Evolutionary conservation across 2,329 filamentous ascomycete species (phyloP), one percentile per base, ranked within the genome.

Genomic region (Scopulariopsis brevicaulis): DNA sequence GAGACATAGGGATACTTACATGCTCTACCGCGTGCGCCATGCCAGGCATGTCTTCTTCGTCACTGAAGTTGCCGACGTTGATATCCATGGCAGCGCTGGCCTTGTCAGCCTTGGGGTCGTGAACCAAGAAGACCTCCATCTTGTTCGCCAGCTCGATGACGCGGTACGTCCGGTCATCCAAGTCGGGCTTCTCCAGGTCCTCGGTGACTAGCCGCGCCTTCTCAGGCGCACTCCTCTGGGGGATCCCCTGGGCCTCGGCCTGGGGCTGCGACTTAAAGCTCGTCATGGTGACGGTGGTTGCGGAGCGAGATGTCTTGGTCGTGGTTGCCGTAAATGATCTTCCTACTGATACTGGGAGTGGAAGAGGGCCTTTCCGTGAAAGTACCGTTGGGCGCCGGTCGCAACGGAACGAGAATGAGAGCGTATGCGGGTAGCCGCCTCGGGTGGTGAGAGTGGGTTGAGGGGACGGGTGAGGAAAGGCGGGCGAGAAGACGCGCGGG

Each of bases 1-100:
- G 25, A 54, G 15, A 54, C 7, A 40, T 18, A 22, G 53, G 53
- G 11, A 67, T 22, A 32, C 73, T 70, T 74, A 84, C 81, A 80
- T 96, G 93, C 77, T 97, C 93, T 58, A 97, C 90, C 7, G 91
- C 92, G 75, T 97, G 94, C 56, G 93, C 93, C 83, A 96, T 92
- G 60, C 94, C 91, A 15, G 90, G 92, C 83, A 97, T 91, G 65
- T 91, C 89, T 63, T 87, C 83, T 63, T 89, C 84, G 68, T 99
- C 94, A 68, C 89, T 95, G 75, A 96, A 96, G 72, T 90, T 95
- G 61, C 94, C 94, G 40, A 96, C 93, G 70, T 96, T 92, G 68
- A 97, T 92, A 69, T 97, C 94, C 68, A 97, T 84, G 55, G 93
- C 89, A 11, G 93, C 94, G 66, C 91, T 96, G 62, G 94, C 92